phyloP scores from a whole-genome alignment of 192 early-diverging fungal genomes.

The Obelidium mucronatum region DNA sequence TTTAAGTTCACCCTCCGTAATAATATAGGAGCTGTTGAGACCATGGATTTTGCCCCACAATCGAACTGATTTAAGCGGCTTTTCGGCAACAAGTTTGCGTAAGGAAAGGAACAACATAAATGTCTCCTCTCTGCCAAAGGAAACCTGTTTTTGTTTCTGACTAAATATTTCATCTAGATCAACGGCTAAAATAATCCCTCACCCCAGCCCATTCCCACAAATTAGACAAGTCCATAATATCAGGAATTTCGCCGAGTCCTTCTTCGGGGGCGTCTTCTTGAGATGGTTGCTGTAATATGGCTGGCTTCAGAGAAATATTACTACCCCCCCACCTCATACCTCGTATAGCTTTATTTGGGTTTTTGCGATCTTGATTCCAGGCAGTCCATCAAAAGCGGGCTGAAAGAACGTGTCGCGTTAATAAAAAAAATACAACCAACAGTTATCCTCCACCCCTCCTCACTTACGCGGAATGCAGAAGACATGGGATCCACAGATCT shows the following conservation, averaged over 20 bases:
- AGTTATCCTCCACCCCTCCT: too few species aligned
- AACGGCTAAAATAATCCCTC: slow-evolving; percentile 16
- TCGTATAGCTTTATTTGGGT: slow-evolving; percentile 52
- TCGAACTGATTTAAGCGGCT: slow-evolving; percentile 63
- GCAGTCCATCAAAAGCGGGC: slow-evolving; percentile 33
- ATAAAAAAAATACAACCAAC: too few species aligned
- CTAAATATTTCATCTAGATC: not conserved
- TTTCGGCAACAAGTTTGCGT: slow-evolving; percentile 55
- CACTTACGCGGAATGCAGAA: slow-evolving; percentile 41
- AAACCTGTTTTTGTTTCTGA: slow-evolving; percentile 39
- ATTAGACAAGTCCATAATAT: slow-evolving; percentile 62
- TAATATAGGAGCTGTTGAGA: slow-evolving; percentile 51
- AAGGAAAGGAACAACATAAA: slow-evolving; percentile 64
- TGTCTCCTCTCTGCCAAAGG: slow-evolving; percentile 62
- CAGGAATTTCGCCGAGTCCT: slow-evolving; percentile 60
- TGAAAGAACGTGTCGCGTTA: not conserved
- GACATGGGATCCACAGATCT: slow-evolving; percentile 36
- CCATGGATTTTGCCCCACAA: slow-evolving; percentile 66
- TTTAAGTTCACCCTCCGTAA: slow-evolving; percentile 62
- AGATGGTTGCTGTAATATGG: slow-evolving; percentile 27
- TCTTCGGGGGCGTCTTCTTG: slow-evolving; percentile 53
- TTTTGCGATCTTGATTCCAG: slow-evolving; percentile 32
- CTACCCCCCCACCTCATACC: slow-evolving; percentile 34
- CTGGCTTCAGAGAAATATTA: not conserved
- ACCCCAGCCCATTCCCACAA: slow-evolving; percentile 72